Percentiles rank a stretch among this genome's conserved stretches.
Evolutionary conservation across 2,329 filamentous ascomycete species (phyloP).

Genomic region (Trichoderma guizhouense): DNA sequence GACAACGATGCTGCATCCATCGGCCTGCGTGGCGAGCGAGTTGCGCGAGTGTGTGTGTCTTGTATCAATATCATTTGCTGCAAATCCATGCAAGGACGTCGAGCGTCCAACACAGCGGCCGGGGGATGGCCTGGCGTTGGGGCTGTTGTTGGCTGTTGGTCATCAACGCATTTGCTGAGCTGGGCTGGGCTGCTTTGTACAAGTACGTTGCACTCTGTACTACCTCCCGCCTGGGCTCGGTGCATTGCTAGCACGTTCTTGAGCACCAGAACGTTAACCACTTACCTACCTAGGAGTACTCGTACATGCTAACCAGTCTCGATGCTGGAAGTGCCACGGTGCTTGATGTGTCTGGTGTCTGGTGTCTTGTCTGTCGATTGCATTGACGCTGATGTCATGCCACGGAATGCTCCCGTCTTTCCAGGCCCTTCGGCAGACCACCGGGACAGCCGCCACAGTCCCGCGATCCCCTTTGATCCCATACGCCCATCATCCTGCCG

Average conservation of each 20-base stretch:
- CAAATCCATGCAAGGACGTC: conserved; percentile 13
- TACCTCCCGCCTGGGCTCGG: background rate
- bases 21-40: background rate
- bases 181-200: background rate
- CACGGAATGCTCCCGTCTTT: too few species aligned
- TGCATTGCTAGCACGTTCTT: background rate
- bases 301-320: too few species aligned
- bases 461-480: background rate
- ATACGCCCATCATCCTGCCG: background rate
- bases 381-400: background rate
- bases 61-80: background rate
- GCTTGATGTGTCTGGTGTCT: background rate
- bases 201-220: background rate
- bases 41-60: background rate
- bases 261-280: background rate
- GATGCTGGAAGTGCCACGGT: background rate
- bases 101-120: conserved; percentile 5
- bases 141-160: conserved; percentile 12
- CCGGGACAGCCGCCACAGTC: background rate
- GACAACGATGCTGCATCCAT: background rate
- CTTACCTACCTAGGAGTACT: background rate
- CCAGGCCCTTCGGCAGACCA: background rate
- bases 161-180: background rate
- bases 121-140: conserved; percentile 1
- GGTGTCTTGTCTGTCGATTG: too few species aligned